Evolutionary conservation across 2,329 filamentous ascomycete species (phyloP).

Genomic region (Botrytis fragariae): DNA sequence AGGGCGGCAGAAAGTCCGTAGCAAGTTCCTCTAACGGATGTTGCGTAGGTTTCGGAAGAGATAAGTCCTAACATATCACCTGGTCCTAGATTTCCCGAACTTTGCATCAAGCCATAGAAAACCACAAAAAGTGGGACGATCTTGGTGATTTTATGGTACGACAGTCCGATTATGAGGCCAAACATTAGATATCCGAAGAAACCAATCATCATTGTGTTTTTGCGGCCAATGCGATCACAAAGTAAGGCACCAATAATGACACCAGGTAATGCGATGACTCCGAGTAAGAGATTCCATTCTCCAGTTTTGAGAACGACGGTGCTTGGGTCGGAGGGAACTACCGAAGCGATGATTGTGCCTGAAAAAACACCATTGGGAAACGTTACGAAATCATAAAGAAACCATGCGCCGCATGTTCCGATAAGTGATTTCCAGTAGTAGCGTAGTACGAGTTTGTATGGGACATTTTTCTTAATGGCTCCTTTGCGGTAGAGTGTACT

Average conservation of each 20-base stretch:
- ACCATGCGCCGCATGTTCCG: constrained; percentile 53
- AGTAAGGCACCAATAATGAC: constrained; percentile 50
- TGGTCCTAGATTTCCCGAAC: constrained; percentile 49
- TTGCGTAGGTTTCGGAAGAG: constrained; percentile 51
- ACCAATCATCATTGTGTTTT: constrained; percentile 51
- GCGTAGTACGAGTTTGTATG: constrained; percentile 48
- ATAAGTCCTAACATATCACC: constrained; percentile 51
- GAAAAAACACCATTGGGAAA: constrained; percentile 48
- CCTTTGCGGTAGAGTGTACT: constrained; percentile 51
- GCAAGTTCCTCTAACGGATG: constrained; percentile 50
- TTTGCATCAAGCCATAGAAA: constrained; percentile 52
- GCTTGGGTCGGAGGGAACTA: constrained; percentile 38
- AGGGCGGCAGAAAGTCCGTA: constrained; percentile 52
- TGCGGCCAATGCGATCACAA: constrained; percentile 48
- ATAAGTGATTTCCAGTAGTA: constrained; percentile 56
- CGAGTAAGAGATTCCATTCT: constrained; percentile 49
- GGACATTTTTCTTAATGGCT: constrained; percentile 51
- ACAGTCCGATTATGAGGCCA: constrained; percentile 50
- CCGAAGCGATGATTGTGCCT: constrained; percentile 44
- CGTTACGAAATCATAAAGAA: constrained; percentile 48
- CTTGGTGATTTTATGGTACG: constrained; percentile 48
- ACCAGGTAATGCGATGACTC: constrained; percentile 47
- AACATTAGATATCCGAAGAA: constrained; percentile 51
- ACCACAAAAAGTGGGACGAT: constrained; percentile 52
- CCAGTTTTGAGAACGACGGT: constrained; percentile 43